A percentile compares a stretch with the other conserved stretches of the same genome.
Conservation (phyloP, 2,329 filamentous ascomycete species). For the Didymella glomerata region DNA sequence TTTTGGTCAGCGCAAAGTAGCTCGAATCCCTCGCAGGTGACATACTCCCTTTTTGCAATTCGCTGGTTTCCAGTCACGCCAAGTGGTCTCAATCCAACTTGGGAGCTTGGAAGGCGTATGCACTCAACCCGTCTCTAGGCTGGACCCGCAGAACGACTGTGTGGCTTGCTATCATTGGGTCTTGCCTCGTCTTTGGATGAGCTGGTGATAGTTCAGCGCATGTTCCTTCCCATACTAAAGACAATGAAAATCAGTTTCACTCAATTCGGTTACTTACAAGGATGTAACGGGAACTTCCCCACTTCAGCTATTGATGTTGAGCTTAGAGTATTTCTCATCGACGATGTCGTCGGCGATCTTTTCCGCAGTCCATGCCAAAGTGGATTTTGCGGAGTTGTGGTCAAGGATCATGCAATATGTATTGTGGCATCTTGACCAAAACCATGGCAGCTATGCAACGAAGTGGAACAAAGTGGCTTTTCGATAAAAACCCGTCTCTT, state of each 20-base stretch:
- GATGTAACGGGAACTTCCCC: not conserved
- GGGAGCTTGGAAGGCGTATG: not conserved
- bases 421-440: not conserved
- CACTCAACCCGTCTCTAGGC: not conserved
- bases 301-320: not conserved
- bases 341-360: not conserved
- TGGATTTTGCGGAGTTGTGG: not conserved
- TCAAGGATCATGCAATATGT: not conserved
- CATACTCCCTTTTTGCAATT: not conserved
- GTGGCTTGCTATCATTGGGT: not conserved
- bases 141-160: not conserved
- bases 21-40: not conserved
- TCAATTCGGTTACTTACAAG: not conserved
- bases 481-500: not conserved
- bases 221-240: not conserved
- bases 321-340: not conserved
- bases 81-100: not conserved
- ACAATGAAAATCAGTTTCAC: not conserved
- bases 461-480: not conserved
- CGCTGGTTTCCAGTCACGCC: not conserved
- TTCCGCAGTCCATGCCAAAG: not conserved
- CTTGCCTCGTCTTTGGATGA: not conserved
- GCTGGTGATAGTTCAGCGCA: not conserved
- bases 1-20: not conserved
- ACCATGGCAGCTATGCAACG: not conserved